A percentile compares a stretch with the other conserved stretches of the same genome.
phyloP scores from a whole-genome alignment of 306 rosid genomes.

The Sicyos edulis region DNA sequence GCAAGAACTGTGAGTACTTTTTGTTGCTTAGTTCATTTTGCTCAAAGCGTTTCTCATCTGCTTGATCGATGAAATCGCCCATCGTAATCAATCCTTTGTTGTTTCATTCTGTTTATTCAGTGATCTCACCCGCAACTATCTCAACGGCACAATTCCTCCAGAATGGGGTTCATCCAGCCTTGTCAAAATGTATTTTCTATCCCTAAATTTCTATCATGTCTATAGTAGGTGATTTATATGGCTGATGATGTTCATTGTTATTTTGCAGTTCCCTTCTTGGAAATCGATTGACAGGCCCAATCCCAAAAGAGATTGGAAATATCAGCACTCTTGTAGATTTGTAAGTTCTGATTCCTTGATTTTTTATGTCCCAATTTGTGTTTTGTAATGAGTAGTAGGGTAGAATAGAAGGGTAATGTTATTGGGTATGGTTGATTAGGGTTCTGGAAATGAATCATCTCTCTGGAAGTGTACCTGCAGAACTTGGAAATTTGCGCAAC shows the following conservation, averaged over 20 bases:
- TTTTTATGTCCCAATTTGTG: slow-evolving; percentile 2
- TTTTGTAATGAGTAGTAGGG: not conserved
- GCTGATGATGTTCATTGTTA: not conserved
- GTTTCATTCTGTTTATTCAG: slow-evolving; percentile 10
- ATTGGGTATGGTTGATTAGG: slow-evolving; percentile 28
- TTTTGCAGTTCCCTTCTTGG: slow-evolving; percentile 52
- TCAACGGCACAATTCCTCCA: slow-evolving; percentile 32
- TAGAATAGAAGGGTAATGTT: not conserved
- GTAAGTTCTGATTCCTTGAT: slow-evolving; percentile 35
- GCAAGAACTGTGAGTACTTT: slow-evolving; percentile 39
- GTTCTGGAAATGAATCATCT: slow-evolving; percentile 49
- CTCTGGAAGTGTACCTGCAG: slow-evolving; percentile 52
- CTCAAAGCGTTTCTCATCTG: not conserved
- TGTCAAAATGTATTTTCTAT: slow-evolving; percentile 19
- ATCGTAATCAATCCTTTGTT: not conserved
- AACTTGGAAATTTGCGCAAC: slow-evolving; percentile 48
- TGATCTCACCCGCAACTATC: slow-evolving; percentile 37
- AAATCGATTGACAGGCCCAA: slow-evolving; percentile 57
- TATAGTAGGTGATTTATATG: not conserved
- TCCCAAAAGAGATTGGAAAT: slow-evolving; percentile 59
- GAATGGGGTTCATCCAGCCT: slow-evolving; percentile 28
- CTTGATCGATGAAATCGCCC: not conserved
- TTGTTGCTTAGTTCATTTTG: not conserved
- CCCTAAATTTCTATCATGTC: not conserved
- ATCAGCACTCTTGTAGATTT: slow-evolving; percentile 54